A percentile compares a stretch with the other conserved stretches of the same genome.
phyloP scores from a whole-genome alignment of 257 asterid genomes.

The Asclepias syriaca region DNA sequence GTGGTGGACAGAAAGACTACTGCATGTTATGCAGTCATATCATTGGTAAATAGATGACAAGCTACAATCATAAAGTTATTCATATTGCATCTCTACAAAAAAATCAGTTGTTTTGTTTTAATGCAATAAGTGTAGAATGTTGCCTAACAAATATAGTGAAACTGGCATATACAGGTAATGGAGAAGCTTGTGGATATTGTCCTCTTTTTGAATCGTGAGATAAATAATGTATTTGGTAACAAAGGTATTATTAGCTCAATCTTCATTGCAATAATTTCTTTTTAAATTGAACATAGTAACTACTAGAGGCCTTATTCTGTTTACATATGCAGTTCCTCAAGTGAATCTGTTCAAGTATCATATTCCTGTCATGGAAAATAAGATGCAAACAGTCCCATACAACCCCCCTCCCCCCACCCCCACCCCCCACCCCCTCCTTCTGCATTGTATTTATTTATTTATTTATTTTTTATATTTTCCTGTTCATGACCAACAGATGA shows the following conservation, averaged over 20 bases:
- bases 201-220: constrained; percentile 65
- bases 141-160: not conserved
- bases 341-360: too few species aligned
- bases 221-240: constrained; percentile 43
- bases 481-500: constrained; percentile 18
- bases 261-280: constrained; percentile 3
- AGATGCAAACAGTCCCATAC: too few species aligned
- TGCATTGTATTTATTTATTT: not conserved
- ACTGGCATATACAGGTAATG: constrained; percentile 51
- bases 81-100: not conserved
- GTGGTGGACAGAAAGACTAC: not conserved
- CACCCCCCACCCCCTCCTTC: not conserved
- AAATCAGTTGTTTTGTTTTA: not conserved
- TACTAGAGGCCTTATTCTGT: not conserved
- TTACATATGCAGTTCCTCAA: not conserved
- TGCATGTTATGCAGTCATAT: not conserved
- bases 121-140: not conserved
- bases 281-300: not conserved
- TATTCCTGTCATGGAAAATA: too few species aligned
- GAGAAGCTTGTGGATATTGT: constrained; percentile 75
- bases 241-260: constrained; percentile 51
- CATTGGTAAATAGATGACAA: not conserved
- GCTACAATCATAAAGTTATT: not conserved
- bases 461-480: not conserved
- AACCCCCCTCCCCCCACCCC: too few species aligned